phyloP scores from a whole-genome alignment of 1,139 yeast species.

The Debaryomyces coudertii region DNA sequence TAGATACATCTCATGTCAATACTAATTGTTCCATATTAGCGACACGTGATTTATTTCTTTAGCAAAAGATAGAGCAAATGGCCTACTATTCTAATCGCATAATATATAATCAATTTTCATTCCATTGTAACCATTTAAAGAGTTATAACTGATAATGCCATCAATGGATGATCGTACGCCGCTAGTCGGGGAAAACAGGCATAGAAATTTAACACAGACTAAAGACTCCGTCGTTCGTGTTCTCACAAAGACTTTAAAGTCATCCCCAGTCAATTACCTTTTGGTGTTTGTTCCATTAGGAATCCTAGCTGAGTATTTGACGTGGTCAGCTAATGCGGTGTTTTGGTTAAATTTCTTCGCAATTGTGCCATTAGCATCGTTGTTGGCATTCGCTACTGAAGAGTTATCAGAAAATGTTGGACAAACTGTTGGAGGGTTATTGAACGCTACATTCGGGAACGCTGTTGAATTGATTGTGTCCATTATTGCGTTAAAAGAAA shows the following conservation, averaged over 20 bases:
- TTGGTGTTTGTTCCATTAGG: conserved; percentile 88
- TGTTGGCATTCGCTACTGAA: conserved; percentile 90
- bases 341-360: conserved; percentile 85
- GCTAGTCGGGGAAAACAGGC: conserved; percentile 11
- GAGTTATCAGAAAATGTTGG: conserved; percentile 87
- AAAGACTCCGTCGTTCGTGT: conserved; percentile 16
- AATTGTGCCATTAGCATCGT: conserved; percentile 89
- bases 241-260: conserved; percentile 41
- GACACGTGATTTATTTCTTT: neutral
- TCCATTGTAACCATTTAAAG: neutral
- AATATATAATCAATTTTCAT: neutral
- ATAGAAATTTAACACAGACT: neutral
- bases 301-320: conserved; percentile 64
- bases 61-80: neutral
- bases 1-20: neutral
- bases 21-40: neutral
- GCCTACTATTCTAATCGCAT: neutral
- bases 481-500: conserved; percentile 79
- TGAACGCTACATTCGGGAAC: conserved; percentile 96
- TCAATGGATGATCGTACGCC: conserved; percentile 13
- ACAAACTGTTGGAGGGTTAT: conserved; percentile 84
- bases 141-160: conserved; percentile 9
- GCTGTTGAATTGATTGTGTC: conserved; percentile 93
- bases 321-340: conserved; percentile 58
- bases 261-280: conserved; percentile 78